These are phyloP conservation scores for Trichoderma harzianum DNA, from an alignment of 2,329 filamentous ascomycete genomes.

Conservation along the genomic window DNA sequence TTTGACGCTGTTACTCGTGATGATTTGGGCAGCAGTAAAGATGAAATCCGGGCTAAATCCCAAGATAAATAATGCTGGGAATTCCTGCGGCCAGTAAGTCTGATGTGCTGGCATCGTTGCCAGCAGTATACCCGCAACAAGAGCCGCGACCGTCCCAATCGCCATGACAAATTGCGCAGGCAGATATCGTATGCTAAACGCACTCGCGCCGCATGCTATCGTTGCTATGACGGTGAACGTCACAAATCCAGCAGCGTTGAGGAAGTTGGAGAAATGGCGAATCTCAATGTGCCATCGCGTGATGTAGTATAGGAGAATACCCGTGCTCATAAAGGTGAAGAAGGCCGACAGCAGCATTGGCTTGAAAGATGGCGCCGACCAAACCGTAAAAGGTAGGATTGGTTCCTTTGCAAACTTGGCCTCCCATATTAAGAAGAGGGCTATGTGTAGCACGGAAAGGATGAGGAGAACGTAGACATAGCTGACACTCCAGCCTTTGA, in stretches of 20 bases:
- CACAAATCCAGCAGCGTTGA: neutral
- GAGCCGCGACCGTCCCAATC: neutral
- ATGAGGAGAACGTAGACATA: constrained; percentile 3
- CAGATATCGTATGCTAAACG: neutral
- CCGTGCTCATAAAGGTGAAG: constrained; percentile 10
- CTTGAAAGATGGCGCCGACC: constrained; percentile 8
- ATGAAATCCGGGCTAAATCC: neutral
- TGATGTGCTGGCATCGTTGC: neutral
- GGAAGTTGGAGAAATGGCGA: neutral
- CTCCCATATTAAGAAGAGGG: constrained; percentile 3
- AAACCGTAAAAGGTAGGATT: neutral
- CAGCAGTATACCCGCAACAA: constrained; percentile 1
- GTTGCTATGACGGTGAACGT: constrained; percentile 1
- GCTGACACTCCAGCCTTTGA: constrained; percentile 3
- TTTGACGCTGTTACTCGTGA: neutral
- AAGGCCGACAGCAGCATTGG: constrained; percentile 7
- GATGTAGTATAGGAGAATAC: constrained; percentile 1
- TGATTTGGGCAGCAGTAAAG: constrained; percentile 3
- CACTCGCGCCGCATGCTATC: neutral
- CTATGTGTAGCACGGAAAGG: neutral
- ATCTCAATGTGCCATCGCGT: neutral
- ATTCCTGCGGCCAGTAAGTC: constrained; percentile 5
- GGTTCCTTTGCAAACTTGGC: neutral
- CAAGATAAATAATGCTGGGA: neutral
- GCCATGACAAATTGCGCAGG: constrained; percentile 2